Conservation (phyloP, 257 asterid species). For the Coffea eugenioides region DNA sequence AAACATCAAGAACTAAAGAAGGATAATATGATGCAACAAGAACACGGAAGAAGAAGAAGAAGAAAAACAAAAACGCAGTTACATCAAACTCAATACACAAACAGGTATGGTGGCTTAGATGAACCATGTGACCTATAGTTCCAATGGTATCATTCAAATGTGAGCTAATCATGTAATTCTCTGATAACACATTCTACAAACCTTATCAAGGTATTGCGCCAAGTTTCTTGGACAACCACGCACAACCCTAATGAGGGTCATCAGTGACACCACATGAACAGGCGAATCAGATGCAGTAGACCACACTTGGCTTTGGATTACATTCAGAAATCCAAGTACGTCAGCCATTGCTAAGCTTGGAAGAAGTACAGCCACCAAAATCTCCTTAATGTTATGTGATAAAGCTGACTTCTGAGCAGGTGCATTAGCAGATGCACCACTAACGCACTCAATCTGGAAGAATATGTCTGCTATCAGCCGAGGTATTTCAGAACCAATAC, state of each 20-base stretch:
- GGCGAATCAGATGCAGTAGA: conserved; percentile 99
- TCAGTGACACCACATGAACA: conserved; percentile 81
- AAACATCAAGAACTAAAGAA: neutral
- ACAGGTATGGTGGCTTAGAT: neutral
- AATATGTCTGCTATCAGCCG: conserved; percentile 81
- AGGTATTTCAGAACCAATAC: conserved; percentile 75
- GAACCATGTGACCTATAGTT: neutral
- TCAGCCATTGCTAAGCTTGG: conserved; percentile 97
- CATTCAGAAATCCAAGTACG: conserved; percentile 76
- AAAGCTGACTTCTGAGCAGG: conserved; percentile 41
- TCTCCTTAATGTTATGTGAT: conserved; percentile 58
- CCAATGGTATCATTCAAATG: neutral
- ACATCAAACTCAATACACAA: neutral
- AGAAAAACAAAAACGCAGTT: neutral
- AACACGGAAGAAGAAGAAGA: neutral
- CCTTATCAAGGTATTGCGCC: conserved; percentile 89
- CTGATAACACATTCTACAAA: conserved; percentile 39
- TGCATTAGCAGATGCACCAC: conserved; percentile 52
- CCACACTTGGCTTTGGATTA: conserved; percentile 89
- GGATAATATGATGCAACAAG: too few species aligned
- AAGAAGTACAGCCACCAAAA: conserved; percentile 78
- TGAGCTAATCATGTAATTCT: too few species aligned
- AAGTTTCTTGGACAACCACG: conserved; percentile 91
- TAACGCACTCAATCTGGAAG: conserved; percentile 95
- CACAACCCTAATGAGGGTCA: conserved; percentile 77